Base-by-base conservation (phyloP, 192 early-diverging fungal genomes). In the Entomortierella parvispora region DNA sequence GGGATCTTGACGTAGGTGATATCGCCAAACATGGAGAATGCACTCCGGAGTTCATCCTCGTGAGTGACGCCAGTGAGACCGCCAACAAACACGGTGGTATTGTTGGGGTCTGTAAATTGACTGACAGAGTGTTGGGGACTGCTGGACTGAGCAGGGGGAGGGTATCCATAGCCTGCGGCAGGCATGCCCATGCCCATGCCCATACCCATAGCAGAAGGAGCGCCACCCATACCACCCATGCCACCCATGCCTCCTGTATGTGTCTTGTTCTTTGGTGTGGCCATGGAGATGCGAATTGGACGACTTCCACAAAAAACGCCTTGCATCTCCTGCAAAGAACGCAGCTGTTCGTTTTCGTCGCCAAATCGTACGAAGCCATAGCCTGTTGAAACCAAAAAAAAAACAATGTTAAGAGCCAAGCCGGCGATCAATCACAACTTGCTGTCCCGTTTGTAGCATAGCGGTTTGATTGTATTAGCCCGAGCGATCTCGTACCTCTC, bases 51-150 rank as follows among this genome's bases (percentile, higher is more conserved):
- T 62, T 98, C 96, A 52, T 96, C 93, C 68, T 98, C 96, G 46
- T 86, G 85, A 10, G 93, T 90, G 8, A 88, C 81, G 44, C 92
- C 85, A 46, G 87, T 90, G 33, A 99, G 80, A 11, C 96, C 96
- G 31, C 97, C 97, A 25, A 99, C 94, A 86, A 99, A 99, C n/a
- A 99, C 94, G 4, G 97, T 99, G 1, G 96, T 98, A 82, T 97
- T 97, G 78, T 85, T 91, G 33, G 94, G 94, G 71, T 98, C 96
- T 4, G 82, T 86, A 49, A 70, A 88, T 55, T 82, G 78, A 29
- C 70, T 85, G 25, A 63, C n/a, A 3, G 63, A 34, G 5, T 69
- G 63, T 44, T 82, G 80, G 28, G 61, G 65, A 17, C 65, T 67
- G 12, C 61, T 65, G 18, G 81, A 69, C 26, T 84, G 86, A 29